These are phyloP conservation scores for Peronosclerospora sorghi DNA, from an alignment of 352 stramenopile species.

Conservation along the genomic window DNA sequence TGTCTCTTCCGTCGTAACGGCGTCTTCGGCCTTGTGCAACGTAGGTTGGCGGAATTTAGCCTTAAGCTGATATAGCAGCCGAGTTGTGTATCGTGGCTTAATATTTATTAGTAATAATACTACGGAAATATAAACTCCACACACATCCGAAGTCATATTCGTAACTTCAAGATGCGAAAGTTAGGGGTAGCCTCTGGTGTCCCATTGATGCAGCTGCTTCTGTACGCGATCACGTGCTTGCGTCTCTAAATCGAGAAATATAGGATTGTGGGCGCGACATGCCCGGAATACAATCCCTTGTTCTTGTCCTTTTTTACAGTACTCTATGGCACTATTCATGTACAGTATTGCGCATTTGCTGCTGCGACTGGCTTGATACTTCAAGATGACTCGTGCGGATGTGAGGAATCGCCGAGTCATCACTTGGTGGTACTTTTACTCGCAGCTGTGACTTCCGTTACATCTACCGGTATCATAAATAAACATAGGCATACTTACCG, in stretches of 20 bases:
- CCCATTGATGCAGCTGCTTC: slow-evolving; percentile 13
- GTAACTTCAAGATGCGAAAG: too few species aligned
- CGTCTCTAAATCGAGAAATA: slow-evolving; percentile 21
- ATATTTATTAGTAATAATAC: slow-evolving; percentile 32
- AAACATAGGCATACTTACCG: too few species aligned
- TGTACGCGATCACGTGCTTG: slow-evolving; percentile 18
- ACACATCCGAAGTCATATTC: not conserved
- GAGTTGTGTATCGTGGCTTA: not conserved
- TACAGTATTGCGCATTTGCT: too few species aligned
- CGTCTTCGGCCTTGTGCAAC: slow-evolving; percentile 28
- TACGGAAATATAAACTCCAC: slow-evolving; percentile 19
- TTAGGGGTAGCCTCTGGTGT: too few species aligned
- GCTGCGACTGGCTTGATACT: slow-evolving; percentile 21
- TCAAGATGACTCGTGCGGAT: slow-evolving; percentile 3
- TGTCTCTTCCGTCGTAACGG: slow-evolving; percentile 31
- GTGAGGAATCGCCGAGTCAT: slow-evolving; percentile 15
- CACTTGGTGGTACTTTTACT: slow-evolving; percentile 15
- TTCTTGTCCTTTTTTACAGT: not conserved
- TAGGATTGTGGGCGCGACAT: slow-evolving; percentile 12
- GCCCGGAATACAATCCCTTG: not conserved
- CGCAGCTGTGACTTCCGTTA: too few species aligned
- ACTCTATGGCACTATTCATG: too few species aligned
- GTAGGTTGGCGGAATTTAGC: slow-evolving; percentile 20
- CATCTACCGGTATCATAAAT: too few species aligned
- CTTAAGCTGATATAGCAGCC: slow-evolving; percentile 21